phyloP scores from a whole-genome alignment of 305 asterid species.

The Solanum chacoense region DNA sequence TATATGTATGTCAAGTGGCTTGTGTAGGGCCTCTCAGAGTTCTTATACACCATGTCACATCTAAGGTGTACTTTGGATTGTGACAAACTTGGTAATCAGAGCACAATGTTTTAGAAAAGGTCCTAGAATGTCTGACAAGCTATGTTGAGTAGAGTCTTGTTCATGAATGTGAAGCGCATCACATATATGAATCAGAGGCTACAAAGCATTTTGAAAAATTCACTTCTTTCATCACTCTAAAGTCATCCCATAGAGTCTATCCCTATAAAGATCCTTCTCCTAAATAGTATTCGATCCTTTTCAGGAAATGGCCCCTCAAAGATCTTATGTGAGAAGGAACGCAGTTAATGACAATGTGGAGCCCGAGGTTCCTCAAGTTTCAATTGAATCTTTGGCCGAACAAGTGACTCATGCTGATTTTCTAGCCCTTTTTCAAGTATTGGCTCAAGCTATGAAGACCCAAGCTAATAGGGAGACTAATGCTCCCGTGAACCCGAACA shows the following conservation, averaged over 20 bases:
- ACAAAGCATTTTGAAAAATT: no score
- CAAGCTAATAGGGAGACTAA: neutral
- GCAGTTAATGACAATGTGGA: neutral
- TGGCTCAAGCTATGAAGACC: neutral
- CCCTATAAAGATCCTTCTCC: neutral
- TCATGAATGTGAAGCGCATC: neutral
- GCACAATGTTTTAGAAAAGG: no score
- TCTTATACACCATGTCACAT: no score
- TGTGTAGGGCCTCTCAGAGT: no score
- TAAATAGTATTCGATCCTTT: no score
- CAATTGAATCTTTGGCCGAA: neutral
- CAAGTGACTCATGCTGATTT: neutral
- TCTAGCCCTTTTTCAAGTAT: no score
- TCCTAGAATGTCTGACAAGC: neutral
- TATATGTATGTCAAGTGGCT: neutral
- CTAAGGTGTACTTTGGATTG: no score
- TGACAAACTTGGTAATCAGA: no score
- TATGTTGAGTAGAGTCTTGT: neutral
- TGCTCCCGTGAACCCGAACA: neutral
- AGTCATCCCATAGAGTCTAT: neutral
- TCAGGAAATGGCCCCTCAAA: neutral
- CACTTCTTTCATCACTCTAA: neutral
- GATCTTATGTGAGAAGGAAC: neutral
- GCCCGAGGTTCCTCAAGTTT: neutral
- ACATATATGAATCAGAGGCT: neutral